Percentiles rank a stretch among this genome's conserved stretches.
Conservation (phyloP, 164 flowering plant genomes). For the Pachysandra terminalis region DNA sequence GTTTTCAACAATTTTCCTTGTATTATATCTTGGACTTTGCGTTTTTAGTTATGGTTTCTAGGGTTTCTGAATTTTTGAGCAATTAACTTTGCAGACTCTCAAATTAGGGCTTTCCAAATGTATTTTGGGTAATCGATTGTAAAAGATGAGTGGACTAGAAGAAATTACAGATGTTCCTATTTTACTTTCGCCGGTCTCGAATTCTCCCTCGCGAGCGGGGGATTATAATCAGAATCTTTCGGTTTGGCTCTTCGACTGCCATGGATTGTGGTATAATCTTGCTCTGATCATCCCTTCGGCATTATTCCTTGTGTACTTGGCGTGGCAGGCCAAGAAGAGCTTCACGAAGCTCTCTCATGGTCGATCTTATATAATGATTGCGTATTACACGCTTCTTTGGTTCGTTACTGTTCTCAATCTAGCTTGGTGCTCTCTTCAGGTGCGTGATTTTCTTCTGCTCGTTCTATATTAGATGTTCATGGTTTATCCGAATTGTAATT, state of each 20-base stretch:
- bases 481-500: not conserved
- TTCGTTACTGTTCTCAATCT: conserved; percentile 70
- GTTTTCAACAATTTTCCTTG: too few relatives aligned
- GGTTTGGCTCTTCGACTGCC: conserved; percentile 58
- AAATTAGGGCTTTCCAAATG: conserved; percentile 3
- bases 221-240: conserved; percentile 13
- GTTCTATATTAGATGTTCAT: not conserved
- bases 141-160: conserved; percentile 9
- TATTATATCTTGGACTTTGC: too few relatives aligned
- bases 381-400: conserved; percentile 81
- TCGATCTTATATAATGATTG: conserved; percentile 63
- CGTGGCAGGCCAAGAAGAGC: conserved; percentile 62
- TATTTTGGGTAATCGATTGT: not conserved
- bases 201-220: not conserved
- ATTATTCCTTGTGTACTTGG: conserved; percentile 58
- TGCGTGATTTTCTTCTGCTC: conserved; percentile 11
- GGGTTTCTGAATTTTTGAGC: too few relatives aligned
- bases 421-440: conserved; percentile 88
- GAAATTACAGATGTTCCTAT: conserved; percentile 6
- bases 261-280: conserved; percentile 64
- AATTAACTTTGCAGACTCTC: not conserved
- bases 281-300: conserved; percentile 49
- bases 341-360: conserved; percentile 68
- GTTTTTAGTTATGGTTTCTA: too few relatives aligned
- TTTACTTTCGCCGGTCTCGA: conserved; percentile 5